Base-by-base conservation (phyloP, 768 basidiomycete species). In the Kwoniella sp. region DNA sequence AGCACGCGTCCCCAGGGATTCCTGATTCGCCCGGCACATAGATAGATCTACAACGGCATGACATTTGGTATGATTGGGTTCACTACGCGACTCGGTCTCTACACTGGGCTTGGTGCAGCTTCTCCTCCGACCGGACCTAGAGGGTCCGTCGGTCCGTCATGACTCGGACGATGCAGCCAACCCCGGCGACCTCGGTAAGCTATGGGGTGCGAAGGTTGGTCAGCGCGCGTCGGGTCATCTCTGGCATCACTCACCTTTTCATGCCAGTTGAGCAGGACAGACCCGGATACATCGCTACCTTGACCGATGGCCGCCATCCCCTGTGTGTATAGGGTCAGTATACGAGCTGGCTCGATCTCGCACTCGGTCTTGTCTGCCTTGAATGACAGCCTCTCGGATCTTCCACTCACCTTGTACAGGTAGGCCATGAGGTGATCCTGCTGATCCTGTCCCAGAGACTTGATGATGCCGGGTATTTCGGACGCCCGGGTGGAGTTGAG, bases 401-500 rank as follows among this genome's bases (percentile, higher is more conserved):
- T n/a, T n/a, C n/a, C n/a, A 46, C 70, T 44, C 26, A 71, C 73
- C 61, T 98, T 98, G 82, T 96, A 98, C 14, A 98, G 78, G 69
- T 93, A 98, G 72, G 92, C 93, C 93, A 95, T 98, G 47, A 96
- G 80, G 27, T 85, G 87, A 68, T 95, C 93, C 45, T 76, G 74
- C 39, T 75, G 72, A 0, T 60, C 59, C 3, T 61, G 60, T 10
- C 55, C 54, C 26, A 96, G 79, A 0, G 79, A 73, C 65, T 84
- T 86, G 71, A 95, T 80, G 43, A 87, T 82, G 22, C 76, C 76
- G 2, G 85, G 79, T 57, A 96, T 89, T 57, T 96, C 92, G 2
- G 88, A 80, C 5, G 89, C 78, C 72, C 93, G 89, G 11, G 91
- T 95, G 51, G 88, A 90, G 79, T 95, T 96, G 57, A 96, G 81